Percentiles rank a stretch among this genome's conserved stretches.
Evolutionary conservation across 495 filamentous ascomycete species (phyloP).

Genomic region (Aspergillus sclerotioniger): DNA sequence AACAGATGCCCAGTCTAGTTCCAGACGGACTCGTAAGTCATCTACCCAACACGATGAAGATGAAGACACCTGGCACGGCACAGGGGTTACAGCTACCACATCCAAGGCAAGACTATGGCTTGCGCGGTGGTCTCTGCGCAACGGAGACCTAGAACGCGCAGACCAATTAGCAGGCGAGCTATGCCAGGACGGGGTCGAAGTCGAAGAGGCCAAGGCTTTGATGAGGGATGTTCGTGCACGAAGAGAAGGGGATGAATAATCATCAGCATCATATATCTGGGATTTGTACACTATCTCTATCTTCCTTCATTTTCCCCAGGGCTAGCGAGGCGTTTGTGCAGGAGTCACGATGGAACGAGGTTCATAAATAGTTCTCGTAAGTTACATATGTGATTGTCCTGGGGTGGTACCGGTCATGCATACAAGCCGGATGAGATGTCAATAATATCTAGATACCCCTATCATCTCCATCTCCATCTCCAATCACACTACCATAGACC

Average conservation of each 20-base stretch:
- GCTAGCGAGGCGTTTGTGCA: slow-evolving; percentile 10
- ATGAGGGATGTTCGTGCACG: slow-evolving; percentile 84
- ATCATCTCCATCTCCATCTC: too few relatives aligned
- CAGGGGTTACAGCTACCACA: slow-evolving; percentile 81
- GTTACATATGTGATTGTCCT: background rate
- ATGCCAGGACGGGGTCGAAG: slow-evolving; percentile 94
- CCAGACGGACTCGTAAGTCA: slow-evolving; percentile 21
- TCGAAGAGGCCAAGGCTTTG: slow-evolving; percentile 96
- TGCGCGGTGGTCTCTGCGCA: slow-evolving; percentile 72
- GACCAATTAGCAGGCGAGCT: slow-evolving; percentile 83
- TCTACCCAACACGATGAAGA: slow-evolving; percentile 27
- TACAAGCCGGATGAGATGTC: too few relatives aligned
- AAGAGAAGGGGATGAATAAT: slow-evolving; percentile 52
- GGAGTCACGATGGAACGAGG: background rate
- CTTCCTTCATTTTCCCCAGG: background rate
- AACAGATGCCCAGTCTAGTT: slow-evolving; percentile 6
- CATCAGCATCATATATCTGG: background rate
- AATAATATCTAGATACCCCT: background rate
- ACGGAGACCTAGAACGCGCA: slow-evolving; percentile 69
- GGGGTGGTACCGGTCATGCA: too few relatives aligned
- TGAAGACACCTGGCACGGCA: slow-evolving; percentile 51
- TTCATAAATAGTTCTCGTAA: background rate
- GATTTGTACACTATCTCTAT: background rate
- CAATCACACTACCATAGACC: too few relatives aligned
- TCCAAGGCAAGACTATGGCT: slow-evolving; percentile 94